Conservation (phyloP, 345 rosid genomes). For the Eucalyptus paniculata region DNA sequence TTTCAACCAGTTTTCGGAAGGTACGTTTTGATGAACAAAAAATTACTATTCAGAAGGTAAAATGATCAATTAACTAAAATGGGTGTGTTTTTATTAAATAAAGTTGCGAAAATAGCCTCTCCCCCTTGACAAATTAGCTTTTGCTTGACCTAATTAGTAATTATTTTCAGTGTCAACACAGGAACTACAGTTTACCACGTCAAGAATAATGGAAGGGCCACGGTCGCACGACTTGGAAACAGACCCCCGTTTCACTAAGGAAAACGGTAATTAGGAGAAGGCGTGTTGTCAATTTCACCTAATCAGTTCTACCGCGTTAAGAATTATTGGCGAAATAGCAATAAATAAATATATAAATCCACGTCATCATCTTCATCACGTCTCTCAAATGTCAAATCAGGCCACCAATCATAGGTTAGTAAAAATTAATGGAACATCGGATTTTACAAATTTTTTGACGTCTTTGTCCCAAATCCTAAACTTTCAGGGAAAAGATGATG, state of each 20-base stretch:
- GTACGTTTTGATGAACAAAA: no score
- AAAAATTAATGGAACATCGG: background rate
- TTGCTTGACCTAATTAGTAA: no score
- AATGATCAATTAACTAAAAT: background rate
- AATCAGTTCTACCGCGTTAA: background rate
- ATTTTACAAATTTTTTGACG: background rate
- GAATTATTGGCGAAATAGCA: background rate
- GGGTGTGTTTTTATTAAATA: no score
- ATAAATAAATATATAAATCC: background rate
- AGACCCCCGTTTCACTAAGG: background rate
- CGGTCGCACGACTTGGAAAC: no score
- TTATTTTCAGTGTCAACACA: no score
- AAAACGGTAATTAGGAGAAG: background rate
- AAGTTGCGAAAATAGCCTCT: no score
- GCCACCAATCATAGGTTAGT: background rate
- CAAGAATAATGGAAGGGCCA: no score
- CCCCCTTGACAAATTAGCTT: no score
- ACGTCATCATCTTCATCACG: background rate
- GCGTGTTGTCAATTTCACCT: background rate
- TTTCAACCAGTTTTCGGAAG: no score
- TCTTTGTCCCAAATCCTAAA: background rate
- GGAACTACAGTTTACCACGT: no score
- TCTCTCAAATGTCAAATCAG: background rate
- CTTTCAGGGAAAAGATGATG: background rate
- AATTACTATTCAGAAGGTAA: background rate